phyloP scores from a whole-genome alignment of 2,329 filamentous ascomycete genomes.

The Sporothrix curviconia region DNA sequence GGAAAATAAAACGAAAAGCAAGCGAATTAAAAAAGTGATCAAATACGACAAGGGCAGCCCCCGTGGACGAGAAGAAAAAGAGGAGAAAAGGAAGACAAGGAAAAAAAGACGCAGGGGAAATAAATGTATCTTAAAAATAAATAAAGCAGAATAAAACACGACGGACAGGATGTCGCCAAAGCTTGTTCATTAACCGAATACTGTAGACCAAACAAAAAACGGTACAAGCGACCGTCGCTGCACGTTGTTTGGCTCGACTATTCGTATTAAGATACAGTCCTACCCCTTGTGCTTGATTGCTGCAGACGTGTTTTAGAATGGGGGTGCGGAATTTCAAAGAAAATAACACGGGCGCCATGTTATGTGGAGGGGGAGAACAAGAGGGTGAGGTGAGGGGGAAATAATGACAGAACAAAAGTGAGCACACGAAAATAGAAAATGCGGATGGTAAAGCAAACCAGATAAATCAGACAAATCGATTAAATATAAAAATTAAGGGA shows the following conservation, averaged over 20 bases:
- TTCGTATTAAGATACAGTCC: too few relatives aligned
- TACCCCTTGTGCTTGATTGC: constrained; percentile 1
- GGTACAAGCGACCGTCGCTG: neutral
- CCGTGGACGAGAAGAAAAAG: neutral
- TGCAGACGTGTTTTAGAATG: neutral
- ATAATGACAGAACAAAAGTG: neutral
- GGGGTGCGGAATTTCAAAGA: neutral
- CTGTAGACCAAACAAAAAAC: neutral
- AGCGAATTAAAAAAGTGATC: neutral
- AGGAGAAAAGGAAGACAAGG: neutral
- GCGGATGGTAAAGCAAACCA: neutral
- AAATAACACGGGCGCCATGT: neutral
- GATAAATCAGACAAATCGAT: neutral
- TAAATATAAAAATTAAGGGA: neutral
- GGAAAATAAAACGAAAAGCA: constrained; percentile 1
- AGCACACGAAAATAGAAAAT: neutral
- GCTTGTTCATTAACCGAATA: neutral
- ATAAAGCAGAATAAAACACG: neutral
- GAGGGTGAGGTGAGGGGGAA: neutral
- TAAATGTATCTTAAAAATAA: neutral
- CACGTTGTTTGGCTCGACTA: neutral
- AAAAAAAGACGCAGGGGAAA: neutral
- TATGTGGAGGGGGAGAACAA: neutral
- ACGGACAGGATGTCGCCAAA: too few relatives aligned
- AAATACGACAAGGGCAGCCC: neutral